Base-by-base conservation (phyloP, 371 early-diverging fungal genomes). In the Paraphysoderma sedebokerense region DNA sequence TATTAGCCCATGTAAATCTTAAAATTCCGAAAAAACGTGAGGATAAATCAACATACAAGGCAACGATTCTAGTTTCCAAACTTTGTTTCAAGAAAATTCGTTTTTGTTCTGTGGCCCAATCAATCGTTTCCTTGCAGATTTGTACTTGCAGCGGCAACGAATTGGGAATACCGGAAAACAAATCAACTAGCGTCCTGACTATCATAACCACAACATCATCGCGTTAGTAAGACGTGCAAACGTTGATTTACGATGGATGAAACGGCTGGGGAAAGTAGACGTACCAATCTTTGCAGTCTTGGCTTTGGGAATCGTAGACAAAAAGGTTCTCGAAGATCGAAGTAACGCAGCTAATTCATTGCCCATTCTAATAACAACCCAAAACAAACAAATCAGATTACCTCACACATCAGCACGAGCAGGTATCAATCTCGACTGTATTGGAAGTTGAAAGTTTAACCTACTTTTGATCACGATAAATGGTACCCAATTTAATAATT, bases 251-350 rank as follows among this genome's bases (percentile, higher is more conserved):
- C 26, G 39, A 39, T 9, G 12, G 28, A 13, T 5, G 11, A 19
- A 3, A 19, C 24, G 13, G 34, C 31, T 24, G 13, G 17, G 19
- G 44, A 37, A 39, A 9, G 34, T 34, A 29, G 26, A 62, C 62
- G 48, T 72, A 83, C 89, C 79, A 48, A 96, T 73, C 70, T 90
- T 93, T 22, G 97, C 86, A 2, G 92, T 84, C 71, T 96, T 96
- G 37, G 97, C 97, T 61, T 90, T 90, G 24, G 93, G 80, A 45
- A 92, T 82, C 19, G 80, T 63, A 24, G 75, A 64, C 58, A 93
- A 81, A 59, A 85, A 73, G 3, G 71, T 58, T 46, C 78, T 80
- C 20, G 88, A 85, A 19, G 76, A 74, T 46, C 82, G 80, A 50
- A 92, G 79, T 53, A 92, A 70, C 5, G 57, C 63, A 1, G 87